Conservation (phyloP, 2,329 filamentous ascomycete species). For the Cordyceps tenuipes region DNA sequence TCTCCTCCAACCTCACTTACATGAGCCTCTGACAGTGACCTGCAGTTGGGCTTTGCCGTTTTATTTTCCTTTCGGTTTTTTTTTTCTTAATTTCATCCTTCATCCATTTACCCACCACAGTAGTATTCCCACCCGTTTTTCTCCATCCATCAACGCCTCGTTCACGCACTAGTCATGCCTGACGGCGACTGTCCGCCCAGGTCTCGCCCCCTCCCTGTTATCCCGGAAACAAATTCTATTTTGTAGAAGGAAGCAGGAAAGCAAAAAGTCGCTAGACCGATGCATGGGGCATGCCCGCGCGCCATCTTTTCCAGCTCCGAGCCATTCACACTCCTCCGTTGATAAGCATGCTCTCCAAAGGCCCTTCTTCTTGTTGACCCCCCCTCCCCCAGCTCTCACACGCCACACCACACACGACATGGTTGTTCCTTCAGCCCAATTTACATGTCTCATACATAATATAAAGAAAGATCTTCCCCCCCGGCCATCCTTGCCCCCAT, state of each 20-base stretch:
- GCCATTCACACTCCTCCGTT: constrained; percentile 1
- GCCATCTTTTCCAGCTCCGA: not conserved
- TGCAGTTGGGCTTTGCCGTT: not conserved
- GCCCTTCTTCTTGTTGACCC: no score
- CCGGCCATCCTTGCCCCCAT: not conserved
- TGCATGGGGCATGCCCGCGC: not conserved
- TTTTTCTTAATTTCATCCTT: no score
- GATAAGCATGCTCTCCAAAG: not conserved
- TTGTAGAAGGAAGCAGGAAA: not conserved
- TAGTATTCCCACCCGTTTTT: not conserved
- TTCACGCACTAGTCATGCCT: not conserved
- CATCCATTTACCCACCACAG: not conserved
- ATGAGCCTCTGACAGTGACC: not conserved
- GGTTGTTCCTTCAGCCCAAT: not conserved
- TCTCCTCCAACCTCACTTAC: not conserved
- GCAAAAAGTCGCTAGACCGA: not conserved
- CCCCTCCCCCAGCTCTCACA: not conserved
- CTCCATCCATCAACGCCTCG: constrained; percentile 4
- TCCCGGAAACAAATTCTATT: not conserved
- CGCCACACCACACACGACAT: not conserved
- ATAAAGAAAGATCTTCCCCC: constrained; percentile 4
- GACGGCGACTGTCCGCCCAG: not conserved
- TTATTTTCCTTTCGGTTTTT: not conserved
- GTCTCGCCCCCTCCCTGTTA: not conserved
- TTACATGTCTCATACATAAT: constrained; percentile 2